Conservation (phyloP, 202 grass and related monocot genomes). For the Dendrocalamus latiflorus region DNA sequence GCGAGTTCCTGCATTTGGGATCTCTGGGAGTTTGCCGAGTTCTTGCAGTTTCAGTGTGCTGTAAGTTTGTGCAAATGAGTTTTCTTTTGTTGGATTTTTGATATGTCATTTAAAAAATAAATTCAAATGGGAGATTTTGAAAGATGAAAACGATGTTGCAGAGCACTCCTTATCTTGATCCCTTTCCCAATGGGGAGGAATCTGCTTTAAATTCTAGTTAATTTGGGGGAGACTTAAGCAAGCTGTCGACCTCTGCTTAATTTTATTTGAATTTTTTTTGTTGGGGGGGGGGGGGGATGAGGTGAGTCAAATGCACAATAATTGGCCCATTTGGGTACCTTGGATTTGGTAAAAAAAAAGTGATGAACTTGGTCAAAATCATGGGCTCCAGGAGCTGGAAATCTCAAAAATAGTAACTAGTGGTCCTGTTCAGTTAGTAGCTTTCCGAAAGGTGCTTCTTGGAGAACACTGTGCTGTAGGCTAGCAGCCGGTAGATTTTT, state of each 20-base stretch:
- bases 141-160: slow-evolving; percentile 11
- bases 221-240: neutral
- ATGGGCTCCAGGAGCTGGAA: slow-evolving; percentile 3
- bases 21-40: neutral
- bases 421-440: neutral
- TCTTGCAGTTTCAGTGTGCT: neutral
- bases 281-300: neutral
- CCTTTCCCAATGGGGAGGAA: neutral
- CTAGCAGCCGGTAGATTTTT: slow-evolving; percentile 10
- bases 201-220: slow-evolving; percentile 6
- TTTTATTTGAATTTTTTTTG: neutral
- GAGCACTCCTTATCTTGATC: neutral
- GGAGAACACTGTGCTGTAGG: slow-evolving; percentile 3
- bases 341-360: slow-evolving; percentile 8
- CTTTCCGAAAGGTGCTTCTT: slow-evolving; percentile 22
- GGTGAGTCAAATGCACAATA: neutral
- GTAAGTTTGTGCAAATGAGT: neutral
- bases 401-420: slow-evolving; percentile 5
- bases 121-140: slow-evolving; percentile 6
- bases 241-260: slow-evolving; percentile 32
- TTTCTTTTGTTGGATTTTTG: neutral
- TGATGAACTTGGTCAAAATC: slow-evolving; percentile 7
- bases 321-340: neutral
- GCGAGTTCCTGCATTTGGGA: slow-evolving; percentile 5
- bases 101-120: neutral